Conservation (phyloP, 192 early-diverging fungal species). For the Coemansia sp. region DNA sequence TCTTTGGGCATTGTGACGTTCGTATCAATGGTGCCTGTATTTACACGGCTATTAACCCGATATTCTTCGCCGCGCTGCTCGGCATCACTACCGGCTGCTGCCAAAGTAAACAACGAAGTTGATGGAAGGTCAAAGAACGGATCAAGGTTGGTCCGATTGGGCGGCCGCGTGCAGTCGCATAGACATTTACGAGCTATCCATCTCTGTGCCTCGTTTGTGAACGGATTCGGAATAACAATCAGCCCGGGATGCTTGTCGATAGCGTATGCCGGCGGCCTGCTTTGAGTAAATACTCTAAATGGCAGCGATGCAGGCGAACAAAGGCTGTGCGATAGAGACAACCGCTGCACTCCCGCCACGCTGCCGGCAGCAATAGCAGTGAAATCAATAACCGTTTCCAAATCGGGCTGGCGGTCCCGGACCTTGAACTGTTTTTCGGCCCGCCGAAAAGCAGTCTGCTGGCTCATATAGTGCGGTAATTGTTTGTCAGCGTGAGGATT, state of each 20-base stretch:
- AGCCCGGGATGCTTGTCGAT: constrained; percentile 60
- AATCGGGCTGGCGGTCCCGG: constrained; percentile 54
- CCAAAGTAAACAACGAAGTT: constrained; percentile 50
- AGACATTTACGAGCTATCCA: constrained; percentile 70
- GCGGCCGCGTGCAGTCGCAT: constrained; percentile 68
- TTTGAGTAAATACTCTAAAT: constrained; percentile 21
- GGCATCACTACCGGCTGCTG: neutral
- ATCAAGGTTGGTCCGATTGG: constrained; percentile 87
- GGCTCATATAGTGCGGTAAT: constrained; percentile 8
- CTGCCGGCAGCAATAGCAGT: neutral
- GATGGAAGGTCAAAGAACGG: constrained; percentile 74
- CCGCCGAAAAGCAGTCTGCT: constrained; percentile 63
- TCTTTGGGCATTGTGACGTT: constrained; percentile 31
- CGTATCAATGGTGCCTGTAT: constrained; percentile 29
- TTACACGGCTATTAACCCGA: constrained; percentile 30
- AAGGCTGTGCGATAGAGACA: constrained; percentile 31
- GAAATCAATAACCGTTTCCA: constrained; percentile 59
- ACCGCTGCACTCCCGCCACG: constrained; percentile 13
- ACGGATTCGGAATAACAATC: constrained; percentile 74
- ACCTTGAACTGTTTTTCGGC: constrained; percentile 64
- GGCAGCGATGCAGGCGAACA: constrained; percentile 19
- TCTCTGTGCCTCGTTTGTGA: constrained; percentile 71
- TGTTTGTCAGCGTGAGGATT: neutral
- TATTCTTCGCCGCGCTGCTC: constrained; percentile 16
- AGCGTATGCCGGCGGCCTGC: constrained; percentile 35